Base-by-base conservation (phyloP, 352 stramenopile species). In the Globisporangium cystogenes region DNA sequence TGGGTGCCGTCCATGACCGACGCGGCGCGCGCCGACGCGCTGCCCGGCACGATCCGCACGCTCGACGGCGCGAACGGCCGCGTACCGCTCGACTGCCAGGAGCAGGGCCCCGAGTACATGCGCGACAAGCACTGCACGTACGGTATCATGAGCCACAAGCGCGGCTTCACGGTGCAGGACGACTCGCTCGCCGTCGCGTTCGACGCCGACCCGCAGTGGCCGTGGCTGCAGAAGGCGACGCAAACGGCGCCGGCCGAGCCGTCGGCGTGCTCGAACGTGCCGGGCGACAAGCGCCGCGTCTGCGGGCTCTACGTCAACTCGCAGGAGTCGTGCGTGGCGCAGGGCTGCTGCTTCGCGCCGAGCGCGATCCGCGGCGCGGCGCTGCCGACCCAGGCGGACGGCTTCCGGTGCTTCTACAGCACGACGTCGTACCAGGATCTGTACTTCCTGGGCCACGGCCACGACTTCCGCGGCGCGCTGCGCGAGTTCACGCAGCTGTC, bases 401-500 rank as follows among this genome's bases (percentile, higher is more conserved):
- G 53, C 4, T 70, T 70, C 46, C 46, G 29, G 4, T 73, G 65
- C 63, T 73, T 61, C 62, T 73, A 73, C 47, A 64, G 60, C 47
- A 18, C 48, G 8, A 36, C 35, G 7, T 66, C 62, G 27, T 73
- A 70, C 48, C 58, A 72, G 31, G 72, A 82, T 48, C 48, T 78
- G 26, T 82, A 82, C 53, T 61, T 82, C n/a, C 69, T 82, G 33
- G 67, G 57, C 4, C 68, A 82, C 52, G 72, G 72, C 12, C 64
- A 64, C 27, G 51, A 77, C 29, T 82, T 62, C 52, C 61, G 66
- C 23, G 27, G 39, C n/a, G 68, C 72, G 24, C 39, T 82, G n/a
- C 40, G 37, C 14, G 72, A 82, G 37, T 82, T 77, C 57, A 70
- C 59, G 7, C 12, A 37, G 26, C 29, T 82, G 0, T 61, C 62